Evolutionary conservation across 148 eudicot species (phyloP).

Genomic region (Rhododendron mucronatum): DNA sequence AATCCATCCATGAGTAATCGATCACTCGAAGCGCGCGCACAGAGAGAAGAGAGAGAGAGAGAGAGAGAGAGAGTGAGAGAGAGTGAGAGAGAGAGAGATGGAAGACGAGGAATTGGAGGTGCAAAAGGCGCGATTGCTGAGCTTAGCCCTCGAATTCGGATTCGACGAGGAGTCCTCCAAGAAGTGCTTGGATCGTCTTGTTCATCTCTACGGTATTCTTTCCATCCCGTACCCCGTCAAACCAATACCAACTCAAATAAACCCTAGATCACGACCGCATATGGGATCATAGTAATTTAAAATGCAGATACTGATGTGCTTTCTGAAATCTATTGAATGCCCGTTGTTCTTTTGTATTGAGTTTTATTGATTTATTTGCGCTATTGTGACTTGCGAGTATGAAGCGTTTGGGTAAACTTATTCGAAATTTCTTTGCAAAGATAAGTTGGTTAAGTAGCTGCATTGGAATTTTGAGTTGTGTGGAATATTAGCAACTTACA

Average conservation of each 20-base stretch:
- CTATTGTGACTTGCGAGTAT: not conserved
- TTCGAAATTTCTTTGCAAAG: not conserved
- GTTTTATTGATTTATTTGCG: not conserved
- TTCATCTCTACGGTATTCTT: conserved; percentile 64
- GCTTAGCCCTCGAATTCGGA: conserved; percentile 78
- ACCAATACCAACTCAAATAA: not conserved
- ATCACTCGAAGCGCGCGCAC: not conserved
- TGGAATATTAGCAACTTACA: not conserved
- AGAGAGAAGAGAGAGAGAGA: not conserved
- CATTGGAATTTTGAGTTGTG: not conserved
- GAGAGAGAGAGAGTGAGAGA: conserved; percentile 1
- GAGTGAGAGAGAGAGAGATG: conserved; percentile 13
- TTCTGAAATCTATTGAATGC: not conserved
- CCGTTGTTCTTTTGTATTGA: not conserved
- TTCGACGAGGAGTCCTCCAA: conserved; percentile 69
- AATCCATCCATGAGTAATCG: not conserved
- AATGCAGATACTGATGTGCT: not conserved
- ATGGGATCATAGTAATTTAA: not conserved
- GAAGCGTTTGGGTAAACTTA: not conserved
- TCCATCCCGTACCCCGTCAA: not conserved
- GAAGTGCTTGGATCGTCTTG: conserved; percentile 66
- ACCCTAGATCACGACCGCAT: conserved; percentile 2
- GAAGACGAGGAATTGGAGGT: conserved; percentile 33
- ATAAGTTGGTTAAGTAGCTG: not conserved
- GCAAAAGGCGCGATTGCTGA: conserved; percentile 59